Conservation (phyloP, 2,329 filamentous ascomycete genomes). For the Alternaria triticimaculans region DNA sequence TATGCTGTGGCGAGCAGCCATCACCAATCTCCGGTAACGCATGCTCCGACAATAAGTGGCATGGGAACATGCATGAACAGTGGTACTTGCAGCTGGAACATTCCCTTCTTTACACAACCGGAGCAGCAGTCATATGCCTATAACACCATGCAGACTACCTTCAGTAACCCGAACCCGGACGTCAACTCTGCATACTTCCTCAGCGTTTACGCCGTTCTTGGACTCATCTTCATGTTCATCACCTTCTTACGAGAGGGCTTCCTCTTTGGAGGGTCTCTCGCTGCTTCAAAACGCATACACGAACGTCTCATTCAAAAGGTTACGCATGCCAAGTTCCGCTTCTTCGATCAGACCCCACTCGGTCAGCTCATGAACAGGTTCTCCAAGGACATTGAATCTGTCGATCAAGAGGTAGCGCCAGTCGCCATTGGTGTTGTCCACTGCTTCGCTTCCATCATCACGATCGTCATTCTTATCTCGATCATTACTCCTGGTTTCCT, state of each 20-base stretch:
- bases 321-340: slow-evolving; percentile 90
- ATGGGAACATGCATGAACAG: slow-evolving; percentile 57
- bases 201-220: slow-evolving; percentile 79
- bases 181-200: slow-evolving; percentile 88
- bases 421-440: slow-evolving; percentile 80
- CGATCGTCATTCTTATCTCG: slow-evolving; percentile 87
- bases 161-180: slow-evolving; percentile 52
- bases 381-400: slow-evolving; percentile 93
- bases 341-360: slow-evolving; percentile 95
- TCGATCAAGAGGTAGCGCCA: slow-evolving; percentile 95
- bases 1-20: slow-evolving; percentile 37
- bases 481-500: slow-evolving; percentile 90
- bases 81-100: slow-evolving; percentile 58
- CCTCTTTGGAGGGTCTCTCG: slow-evolving; percentile 89
- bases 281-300: slow-evolving; percentile 86
- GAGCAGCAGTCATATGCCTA: slow-evolving; percentile 43
- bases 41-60: slow-evolving; percentile 52
- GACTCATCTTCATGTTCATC: slow-evolving; percentile 76
- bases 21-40: slow-evolving; percentile 51
- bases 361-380: slow-evolving; percentile 98
- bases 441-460: slow-evolving; percentile 72
- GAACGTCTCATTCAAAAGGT: slow-evolving; percentile 77
- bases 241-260: slow-evolving; percentile 85
- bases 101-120: slow-evolving; percentile 39
- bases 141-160: slow-evolving; percentile 50